phyloP scores from a whole-genome alignment of 768 basidiomycete genomes.

The Kwoniella dejecticola region DNA sequence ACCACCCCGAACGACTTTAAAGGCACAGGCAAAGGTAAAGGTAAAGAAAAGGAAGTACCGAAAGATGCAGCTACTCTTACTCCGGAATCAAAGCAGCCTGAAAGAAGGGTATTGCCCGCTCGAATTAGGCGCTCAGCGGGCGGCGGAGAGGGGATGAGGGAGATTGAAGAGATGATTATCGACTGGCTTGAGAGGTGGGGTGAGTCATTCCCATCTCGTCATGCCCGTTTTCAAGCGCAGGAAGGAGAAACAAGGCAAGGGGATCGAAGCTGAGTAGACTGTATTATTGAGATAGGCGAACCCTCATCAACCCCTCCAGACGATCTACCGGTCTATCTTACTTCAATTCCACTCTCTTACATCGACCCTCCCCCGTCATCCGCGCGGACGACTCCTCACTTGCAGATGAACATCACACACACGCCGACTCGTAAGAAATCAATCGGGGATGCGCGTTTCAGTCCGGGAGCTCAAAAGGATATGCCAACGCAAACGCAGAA shows the following conservation, averaged over 20 bases:
- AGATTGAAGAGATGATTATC: constrained; percentile 78
- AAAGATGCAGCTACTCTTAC: background rate
- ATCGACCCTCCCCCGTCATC: constrained; percentile 41
- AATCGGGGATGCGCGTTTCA: background rate
- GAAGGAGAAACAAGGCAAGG: no score
- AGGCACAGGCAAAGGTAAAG: background rate
- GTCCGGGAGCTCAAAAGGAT: no score
- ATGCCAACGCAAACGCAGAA: constrained; percentile 66
- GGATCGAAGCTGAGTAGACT: no score
- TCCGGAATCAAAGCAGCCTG: no score
- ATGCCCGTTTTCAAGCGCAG: no score
- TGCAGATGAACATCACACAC: constrained; percentile 55
- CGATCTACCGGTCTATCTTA: constrained; percentile 68
- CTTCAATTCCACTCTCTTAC: constrained; percentile 67
- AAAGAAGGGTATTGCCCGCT: constrained; percentile 76
- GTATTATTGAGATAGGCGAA: constrained; percentile 61
- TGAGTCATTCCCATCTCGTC: constrained; percentile 60
- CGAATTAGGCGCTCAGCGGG: constrained; percentile 73
- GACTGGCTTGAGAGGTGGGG: constrained; percentile 70
- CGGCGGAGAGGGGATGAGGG: constrained; percentile 71
- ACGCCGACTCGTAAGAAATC: constrained; percentile 60
- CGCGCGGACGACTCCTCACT: background rate
- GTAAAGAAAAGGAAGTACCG: constrained; percentile 17
- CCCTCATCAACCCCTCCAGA: constrained; percentile 71
- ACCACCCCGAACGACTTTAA: no score